Evolutionary conservation across 1,284 basidiomycete genomes (phyloP), one percentile per base, ranked within the genome.

Genomic region (Taiwanofungus camphoratus): DNA sequence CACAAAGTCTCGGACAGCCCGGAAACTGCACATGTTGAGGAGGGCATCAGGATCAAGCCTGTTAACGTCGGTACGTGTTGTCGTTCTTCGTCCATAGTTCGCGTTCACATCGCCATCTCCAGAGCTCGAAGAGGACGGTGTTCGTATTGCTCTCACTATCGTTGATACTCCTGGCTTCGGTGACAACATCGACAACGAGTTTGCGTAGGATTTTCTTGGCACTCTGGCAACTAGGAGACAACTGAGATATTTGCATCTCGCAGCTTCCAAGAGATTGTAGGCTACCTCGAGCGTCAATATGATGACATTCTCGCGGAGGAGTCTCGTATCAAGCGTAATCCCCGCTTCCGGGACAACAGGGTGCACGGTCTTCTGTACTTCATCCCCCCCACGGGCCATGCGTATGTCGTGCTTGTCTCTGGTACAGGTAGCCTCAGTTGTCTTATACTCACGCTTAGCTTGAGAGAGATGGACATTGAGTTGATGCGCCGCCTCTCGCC

Each of bases 141-240:
- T 98, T 52, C 88, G 95, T 55, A 97, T 99, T 62, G 92, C 94
- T 21, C 74, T 99, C 53, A 99, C 96, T 39, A 92, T 99, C 53
- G 94, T 99, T 30, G 96, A 99, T 67, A 99, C 96, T 1, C 96
- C 96, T 44, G 96, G 96, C 37, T 99, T 99, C 57, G 96, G 95
- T 39, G 94, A 98, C 70, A 95, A 95, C 64, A 95, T 99, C 61
- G 92, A 99, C 75, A 99, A 99, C 61, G 94, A 97, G 70, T 92
- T 92, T 65, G 87, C 90, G 92, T 95, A 66, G 62, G 92, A 78
- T n/a, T 36, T 23, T 38, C 38, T n/a, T 37, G 19, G 41, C 37
- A n/a, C 20, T 26, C 36, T 20, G 16, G 15, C 13, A 8, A 18
- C 32, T 11, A 15, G 11, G 8, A 9, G 12, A 26, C 16, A 12